Conservation (phyloP, 129 eudicot genomes). For the Ambrosia artemisiifolia region DNA sequence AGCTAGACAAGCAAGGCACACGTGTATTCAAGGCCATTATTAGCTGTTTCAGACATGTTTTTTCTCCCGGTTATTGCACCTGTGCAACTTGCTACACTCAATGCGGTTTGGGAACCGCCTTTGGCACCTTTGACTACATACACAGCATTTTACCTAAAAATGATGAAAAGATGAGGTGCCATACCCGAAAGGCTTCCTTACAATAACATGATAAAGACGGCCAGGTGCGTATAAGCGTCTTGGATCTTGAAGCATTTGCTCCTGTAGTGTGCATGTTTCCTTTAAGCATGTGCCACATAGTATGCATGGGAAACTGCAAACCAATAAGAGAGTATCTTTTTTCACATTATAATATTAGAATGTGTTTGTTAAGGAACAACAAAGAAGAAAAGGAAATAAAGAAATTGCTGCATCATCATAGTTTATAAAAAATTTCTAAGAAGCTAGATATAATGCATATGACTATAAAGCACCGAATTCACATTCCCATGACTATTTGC, state of each 20-base stretch:
- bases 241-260: conserved; percentile 82
- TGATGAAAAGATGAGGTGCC: conserved; percentile 7
- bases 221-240: conserved; percentile 98
- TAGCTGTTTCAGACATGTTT: no score
- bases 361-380: neutral
- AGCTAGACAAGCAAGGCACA: no score
- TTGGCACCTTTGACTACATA: neutral
- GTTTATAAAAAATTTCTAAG: no score
- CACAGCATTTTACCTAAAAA: neutral
- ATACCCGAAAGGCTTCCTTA: conserved; percentile 91
- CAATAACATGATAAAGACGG: conserved; percentile 96
- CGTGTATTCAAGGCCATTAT: no score
- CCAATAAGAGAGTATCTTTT: conserved; percentile 4
- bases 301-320: conserved; percentile 87
- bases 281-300: conserved; percentile 80
- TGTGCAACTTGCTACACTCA: no score
- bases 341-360: neutral
- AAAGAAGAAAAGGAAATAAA: no score
- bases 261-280: conserved; percentile 87
- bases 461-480: no score
- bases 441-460: no score
- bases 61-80: no score
- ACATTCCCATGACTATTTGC: no score
- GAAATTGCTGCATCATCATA: no score
- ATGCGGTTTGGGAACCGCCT: no score